Base-by-base conservation (phyloP, 1,139 yeast species). In the Debaryomycetaceae sp. region DNA sequence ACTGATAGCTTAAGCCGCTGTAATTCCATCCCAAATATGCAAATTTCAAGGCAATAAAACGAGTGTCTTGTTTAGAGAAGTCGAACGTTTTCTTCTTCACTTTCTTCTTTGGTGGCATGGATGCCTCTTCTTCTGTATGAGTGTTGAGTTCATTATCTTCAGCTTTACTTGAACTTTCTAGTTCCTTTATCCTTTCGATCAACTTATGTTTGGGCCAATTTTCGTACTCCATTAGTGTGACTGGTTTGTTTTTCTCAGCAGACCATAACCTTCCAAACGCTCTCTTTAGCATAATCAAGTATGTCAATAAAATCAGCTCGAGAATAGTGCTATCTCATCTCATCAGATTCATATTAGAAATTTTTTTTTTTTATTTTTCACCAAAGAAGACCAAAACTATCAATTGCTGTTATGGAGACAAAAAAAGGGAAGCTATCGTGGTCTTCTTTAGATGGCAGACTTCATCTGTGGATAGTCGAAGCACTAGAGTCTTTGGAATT, bases 1-100 rank as follows among this genome's bases (percentile, higher is more conserved):
- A 74, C 58, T 92, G 98, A 38, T 77, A 70, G 1, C 95, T 96
- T 26, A 92, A 69, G 0, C 99, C 99, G 53, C 85, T 87, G 59
- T 91, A 92, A 53, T 86, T 79, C 96, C 96, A 89, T 13, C 98
- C 97, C 31, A 87, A 59, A 58, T 92, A 92, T 0, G 96, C 86
- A 65, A 92, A 92, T 48, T 78, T 70, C 29, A 92, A 58, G 0
- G 96, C 98, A 16, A 92, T 75, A 49, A 79, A 79, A 39, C 98
- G 66, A 5, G 80, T 79, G n/a, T 70, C 54, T 53, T 79, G 81
- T 46, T 79, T 81, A 16, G 80, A 66, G 54, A 87, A 87, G 52
- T 87, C 95, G 57, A 91, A 80, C 18, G 58, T 62, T 55, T 76
- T 82, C 42, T 67, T 58, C 40, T 60, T 59, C 47, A 59, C 56